phyloP scores from a whole-genome alignment of 306 rosid genomes.

The Abrus pulchellus region DNA sequence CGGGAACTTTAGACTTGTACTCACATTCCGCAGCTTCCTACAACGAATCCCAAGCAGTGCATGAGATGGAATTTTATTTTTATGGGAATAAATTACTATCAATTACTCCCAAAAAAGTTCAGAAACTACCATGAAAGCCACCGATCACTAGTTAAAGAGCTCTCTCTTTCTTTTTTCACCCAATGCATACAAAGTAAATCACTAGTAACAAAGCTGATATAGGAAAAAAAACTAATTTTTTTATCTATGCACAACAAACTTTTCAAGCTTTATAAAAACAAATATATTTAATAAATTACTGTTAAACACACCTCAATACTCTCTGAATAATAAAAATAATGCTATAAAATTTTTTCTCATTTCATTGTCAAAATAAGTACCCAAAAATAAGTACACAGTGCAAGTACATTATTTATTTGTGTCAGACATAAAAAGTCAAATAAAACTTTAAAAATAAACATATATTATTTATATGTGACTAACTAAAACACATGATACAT shows the following conservation, averaged over 20 bases:
- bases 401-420: neutral
- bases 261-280: neutral
- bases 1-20: slow-evolving; percentile 86
- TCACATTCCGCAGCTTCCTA: slow-evolving; percentile 92
- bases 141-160: neutral
- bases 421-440: neutral
- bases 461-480: neutral
- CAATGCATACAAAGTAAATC: neutral
- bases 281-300: neutral
- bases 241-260: neutral
- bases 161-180: neutral
- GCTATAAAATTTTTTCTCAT: neutral
- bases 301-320: neutral
- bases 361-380: neutral
- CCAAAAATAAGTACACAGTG: neutral
- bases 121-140: neutral
- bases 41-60: slow-evolving; percentile 11
- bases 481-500: neutral
- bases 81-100: neutral
- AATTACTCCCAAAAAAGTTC: neutral
- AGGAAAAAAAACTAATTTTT: neutral
- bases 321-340: too few relatives aligned
- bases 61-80: slow-evolving; percentile 1
- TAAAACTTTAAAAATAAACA: neutral
- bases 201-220: neutral